Conservation (phyloP, 805 yeast species). For the Candida ulmi region DNA sequence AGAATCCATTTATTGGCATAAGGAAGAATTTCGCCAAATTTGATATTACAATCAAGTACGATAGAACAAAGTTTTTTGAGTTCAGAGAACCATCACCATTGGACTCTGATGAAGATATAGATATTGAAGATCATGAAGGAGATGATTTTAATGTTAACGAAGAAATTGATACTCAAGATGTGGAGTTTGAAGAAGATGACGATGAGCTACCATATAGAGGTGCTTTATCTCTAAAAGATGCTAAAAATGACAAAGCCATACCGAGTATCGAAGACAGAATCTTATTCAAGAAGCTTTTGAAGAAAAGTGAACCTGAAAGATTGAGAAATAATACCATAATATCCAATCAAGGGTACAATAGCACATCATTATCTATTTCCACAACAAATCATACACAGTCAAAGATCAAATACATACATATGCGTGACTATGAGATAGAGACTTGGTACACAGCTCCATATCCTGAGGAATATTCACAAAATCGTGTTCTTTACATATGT, state of each 20-base stretch:
- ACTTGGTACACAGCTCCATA: constrained; percentile 95
- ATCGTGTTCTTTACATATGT: constrained; percentile 65
- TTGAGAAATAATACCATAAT: constrained; percentile 30
- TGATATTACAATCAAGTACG: constrained; percentile 18
- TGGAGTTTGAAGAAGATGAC: constrained; percentile 5
- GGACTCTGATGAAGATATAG: constrained; percentile 10
- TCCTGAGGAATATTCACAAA: constrained; percentile 74
- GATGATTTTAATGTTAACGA: constrained; percentile 22
- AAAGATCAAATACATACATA: constrained; percentile 48
- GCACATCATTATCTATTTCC: constrained; percentile 6
- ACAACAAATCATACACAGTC: constrained; percentile 13
- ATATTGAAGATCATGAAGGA: constrained; percentile 18
- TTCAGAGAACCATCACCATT: constrained; percentile 23
- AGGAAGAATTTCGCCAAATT: constrained; percentile 14
- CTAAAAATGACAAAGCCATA: constrained; percentile 53
- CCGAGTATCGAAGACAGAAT: constrained; percentile 50
- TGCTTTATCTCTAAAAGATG: constrained; percentile 50
- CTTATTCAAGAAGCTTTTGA: constrained; percentile 37
- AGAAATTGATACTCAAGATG: constrained; percentile 1
- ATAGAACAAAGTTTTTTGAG: constrained; percentile 14
- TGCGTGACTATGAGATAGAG: constrained; percentile 68
- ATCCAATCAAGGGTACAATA: constrained; percentile 14
- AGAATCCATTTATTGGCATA: constrained; percentile 20
- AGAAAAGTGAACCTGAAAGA: constrained; percentile 35
- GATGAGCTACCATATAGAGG: constrained; percentile 66